Base-by-base conservation (phyloP, 2,329 filamentous ascomycete species). In the Coniochaeta prunicola region DNA sequence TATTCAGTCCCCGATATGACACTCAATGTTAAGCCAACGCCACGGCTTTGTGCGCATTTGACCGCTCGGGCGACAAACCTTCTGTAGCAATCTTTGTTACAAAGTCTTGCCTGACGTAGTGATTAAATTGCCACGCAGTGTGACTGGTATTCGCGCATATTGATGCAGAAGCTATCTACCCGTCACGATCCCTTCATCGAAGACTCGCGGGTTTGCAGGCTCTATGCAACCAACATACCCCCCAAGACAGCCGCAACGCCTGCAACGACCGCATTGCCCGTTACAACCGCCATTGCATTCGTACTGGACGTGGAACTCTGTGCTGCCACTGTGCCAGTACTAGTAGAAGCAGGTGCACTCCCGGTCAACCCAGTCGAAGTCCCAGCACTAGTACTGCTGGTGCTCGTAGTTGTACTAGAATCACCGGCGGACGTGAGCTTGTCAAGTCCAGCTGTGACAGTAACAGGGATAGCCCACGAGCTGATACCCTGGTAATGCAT, bases 401-500 rank as follows among this genome's bases (percentile, higher is more conserved):
- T 53, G 13, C 57, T 59, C 30, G 64, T 57, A 33, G 59, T 57
- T 4, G 64, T 64, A 30, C 63, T 64, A 40, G 61, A 31, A 13
- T 54, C 61, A 36, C 34, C 42, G 54, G n/a, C 21, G 7, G 45
- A 30, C 13, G 56, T 56, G 21, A 77, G 65, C 65, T 74, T 74
- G 56, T 75, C 69, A 34, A 68, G 58, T 4, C 74, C 75, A 17
- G 70, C 71, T 19, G 74, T 75, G 57, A 77, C 62, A 34, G 72
- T 73, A 26, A 76, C 68, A 58, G 72, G 67, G 13, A 63, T 50
- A 4, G 24, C 24, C 45, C 45, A 50, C 45, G 45, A 28, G 45
- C 21, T 28, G 24, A 50, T 50, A 30, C 53, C 53, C 28, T 34
- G 3, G 17, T 30, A 38, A 1, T 33, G n/a, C 34, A 31, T 42